These are phyloP conservation scores for Phanerochaete carnosa DNA, from an alignment of 768 basidiomycete species.

Conservation along the genomic window DNA sequence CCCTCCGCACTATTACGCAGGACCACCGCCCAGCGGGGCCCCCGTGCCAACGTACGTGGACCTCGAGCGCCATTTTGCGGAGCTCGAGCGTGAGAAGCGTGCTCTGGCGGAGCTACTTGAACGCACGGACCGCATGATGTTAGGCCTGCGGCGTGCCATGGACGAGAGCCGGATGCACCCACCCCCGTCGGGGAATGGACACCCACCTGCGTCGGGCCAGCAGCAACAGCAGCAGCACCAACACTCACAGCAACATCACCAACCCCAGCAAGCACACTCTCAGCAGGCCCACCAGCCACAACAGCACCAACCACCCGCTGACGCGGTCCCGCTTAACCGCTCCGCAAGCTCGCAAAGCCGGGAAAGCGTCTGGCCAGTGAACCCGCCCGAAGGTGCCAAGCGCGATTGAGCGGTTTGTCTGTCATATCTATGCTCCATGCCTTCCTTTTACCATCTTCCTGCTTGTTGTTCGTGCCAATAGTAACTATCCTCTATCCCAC, in stretches of 20 bases:
- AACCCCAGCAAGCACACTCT: conserved; percentile 5
- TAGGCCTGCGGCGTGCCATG: conserved; percentile 65
- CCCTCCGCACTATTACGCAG: conserved; percentile 4
- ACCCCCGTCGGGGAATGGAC: background rate
- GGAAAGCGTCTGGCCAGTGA: conserved; percentile 31
- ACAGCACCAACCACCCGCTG: conserved; percentile 7
- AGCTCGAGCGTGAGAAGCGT: conserved; percentile 59
- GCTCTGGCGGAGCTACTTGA: conserved; percentile 72
- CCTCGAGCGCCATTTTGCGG: conserved; percentile 67
- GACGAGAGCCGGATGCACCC: conserved; percentile 61
- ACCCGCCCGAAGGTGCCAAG: conserved; percentile 19
- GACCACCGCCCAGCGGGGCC: conserved; percentile 10
- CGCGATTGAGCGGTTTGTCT: background rate
- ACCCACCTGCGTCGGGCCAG: background rate
- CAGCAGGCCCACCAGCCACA: conserved; percentile 8
- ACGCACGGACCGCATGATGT: conserved; percentile 72
- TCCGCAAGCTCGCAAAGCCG: conserved; percentile 16
- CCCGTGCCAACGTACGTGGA: conserved; percentile 51
- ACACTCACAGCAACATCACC: conserved; percentile 8
- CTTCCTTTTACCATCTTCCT: background rate
- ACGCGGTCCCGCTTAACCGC: conserved; percentile 24
- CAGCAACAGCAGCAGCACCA: conserved; percentile 1
- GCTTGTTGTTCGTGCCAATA: background rate
- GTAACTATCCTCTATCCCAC: background rate
- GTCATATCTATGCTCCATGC: background rate